A percentile compares a stretch with the other conserved stretches of the same genome.
Conservation (phyloP, 192 early-diverging fungal species). For the Coemansia asiatica region DNA sequence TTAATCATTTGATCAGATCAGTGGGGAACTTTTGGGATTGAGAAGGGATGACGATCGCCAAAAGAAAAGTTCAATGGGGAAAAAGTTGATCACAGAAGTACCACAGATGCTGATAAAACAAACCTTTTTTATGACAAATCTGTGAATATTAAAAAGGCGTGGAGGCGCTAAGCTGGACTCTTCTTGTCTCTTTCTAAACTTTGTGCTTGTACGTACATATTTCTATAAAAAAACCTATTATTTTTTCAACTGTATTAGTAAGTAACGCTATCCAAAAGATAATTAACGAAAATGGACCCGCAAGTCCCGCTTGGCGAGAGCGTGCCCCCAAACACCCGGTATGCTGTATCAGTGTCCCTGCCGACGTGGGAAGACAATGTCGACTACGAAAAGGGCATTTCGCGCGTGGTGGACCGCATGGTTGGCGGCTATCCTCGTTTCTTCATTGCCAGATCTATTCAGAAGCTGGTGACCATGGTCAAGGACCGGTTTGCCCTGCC, state of each 20-base stretch:
- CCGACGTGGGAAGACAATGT: constrained; percentile 90
- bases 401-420: constrained; percentile 69
- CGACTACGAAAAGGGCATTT: constrained; percentile 87
- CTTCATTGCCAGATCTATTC: constrained; percentile 64
- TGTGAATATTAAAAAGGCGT: not conserved
- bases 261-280: too few relatives aligned
- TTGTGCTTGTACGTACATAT: not conserved
- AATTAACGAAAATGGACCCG: constrained; percentile 2
- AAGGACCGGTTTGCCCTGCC: constrained; percentile 65
- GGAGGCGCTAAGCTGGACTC: not conserved
- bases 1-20: constrained; percentile 25
- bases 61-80: too few relatives aligned
- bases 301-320: constrained; percentile 63
- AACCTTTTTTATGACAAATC: too few relatives aligned
- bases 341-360: constrained; percentile 88
- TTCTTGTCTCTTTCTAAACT: not conserved
- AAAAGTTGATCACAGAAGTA: too few relatives aligned
- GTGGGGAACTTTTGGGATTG: not conserved
- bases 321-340: constrained; percentile 71
- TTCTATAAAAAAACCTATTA: not conserved
- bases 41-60: too few relatives aligned
- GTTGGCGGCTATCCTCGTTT: constrained; percentile 91
- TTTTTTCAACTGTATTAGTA: constrained; percentile 4
- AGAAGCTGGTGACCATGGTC: constrained; percentile 46
- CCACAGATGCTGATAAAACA: too few relatives aligned